Evolutionary conservation across 164 flowering plant species (phyloP), one percentile per base, ranked within the genome.

Genomic region (Vitis rupestris): DNA sequence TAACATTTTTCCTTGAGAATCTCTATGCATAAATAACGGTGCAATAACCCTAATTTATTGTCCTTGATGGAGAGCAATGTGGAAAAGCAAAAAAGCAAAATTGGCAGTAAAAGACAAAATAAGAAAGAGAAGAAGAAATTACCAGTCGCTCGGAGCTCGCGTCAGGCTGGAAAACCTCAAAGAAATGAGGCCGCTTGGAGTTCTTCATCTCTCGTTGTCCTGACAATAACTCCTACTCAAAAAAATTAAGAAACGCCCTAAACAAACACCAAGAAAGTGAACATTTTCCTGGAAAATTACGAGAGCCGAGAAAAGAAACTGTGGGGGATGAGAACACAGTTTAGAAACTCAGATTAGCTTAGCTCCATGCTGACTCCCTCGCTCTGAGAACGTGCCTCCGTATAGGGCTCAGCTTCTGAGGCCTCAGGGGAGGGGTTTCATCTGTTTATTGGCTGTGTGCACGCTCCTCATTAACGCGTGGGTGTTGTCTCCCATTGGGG

Each of bases 141-240:
- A 81, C 84, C 81, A 81, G 76, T 44, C 75, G 59, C 23, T 73
- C 61, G 5, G 80, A 66, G 70, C 70, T 70, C 8, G 56, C 65
- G 64, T 51, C 49, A 30, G 76, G 72, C 54, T 75, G 71, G 69
- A 75, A 81, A 17, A 69, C 29, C 30, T 76, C 73, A 50, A 69
- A 62, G 77, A 81, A 81, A 67, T 57, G 66, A 65, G 84, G 81
- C 57, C 66, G 67, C 63, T 73, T 72, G 8, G 61, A 65, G 53
- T 31, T 50, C 64, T 7, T 9, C 73, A 64, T 62, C 60, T 49
- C 66, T 23, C 50, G 61, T 2, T 3, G 44, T 6, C 44, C 44
- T 37, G 44, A 2, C 44, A 37, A 4, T 6, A 37, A 2, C 44
- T 37, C 44, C 44, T 37, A 4, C 44, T 3, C 44, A 37, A 37